Conservation (phyloP, 2,329 filamentous ascomycete genomes). For the Lachnellula subtilissima region DNA sequence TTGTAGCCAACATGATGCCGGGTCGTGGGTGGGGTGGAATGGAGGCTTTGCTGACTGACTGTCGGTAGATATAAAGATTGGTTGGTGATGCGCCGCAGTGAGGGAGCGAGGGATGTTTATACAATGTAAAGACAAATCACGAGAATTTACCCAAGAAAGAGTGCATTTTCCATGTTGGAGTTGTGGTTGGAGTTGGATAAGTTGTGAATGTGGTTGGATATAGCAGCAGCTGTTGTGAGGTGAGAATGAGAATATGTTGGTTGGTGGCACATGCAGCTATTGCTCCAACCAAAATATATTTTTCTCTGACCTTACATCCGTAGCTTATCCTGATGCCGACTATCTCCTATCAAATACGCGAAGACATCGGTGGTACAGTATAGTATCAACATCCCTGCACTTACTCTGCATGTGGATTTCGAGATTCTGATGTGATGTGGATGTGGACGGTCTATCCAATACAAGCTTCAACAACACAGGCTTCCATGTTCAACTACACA, state of each 20-base stretch:
- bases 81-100: not conserved
- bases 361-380: not conserved
- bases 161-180: not conserved
- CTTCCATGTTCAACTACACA: not conserved
- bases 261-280: not conserved
- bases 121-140: not conserved
- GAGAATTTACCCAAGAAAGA: not conserved
- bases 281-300: not conserved
- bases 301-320: too few species aligned
- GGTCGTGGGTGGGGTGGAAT: not conserved
- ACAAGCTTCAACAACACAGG: not conserved
- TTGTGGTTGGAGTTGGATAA: not conserved
- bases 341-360: not conserved
- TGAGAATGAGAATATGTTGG: not conserved
- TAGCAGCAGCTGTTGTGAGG: not conserved
- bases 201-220: not conserved
- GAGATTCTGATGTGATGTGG: too few species aligned
- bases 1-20: constrained; percentile 12
- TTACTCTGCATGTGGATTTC: not conserved
- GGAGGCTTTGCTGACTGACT: not conserved
- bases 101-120: not conserved
- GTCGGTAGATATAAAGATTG: not conserved
- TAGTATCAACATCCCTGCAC: not conserved
- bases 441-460: too few species aligned
- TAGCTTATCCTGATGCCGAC: too few species aligned